A percentile compares a stretch with the other conserved stretches of the same genome.
These are phyloP conservation scores for Psilocybe subaeruginosa DNA, from an alignment of 768 basidiomycete genomes.

Conservation along the genomic window DNA sequence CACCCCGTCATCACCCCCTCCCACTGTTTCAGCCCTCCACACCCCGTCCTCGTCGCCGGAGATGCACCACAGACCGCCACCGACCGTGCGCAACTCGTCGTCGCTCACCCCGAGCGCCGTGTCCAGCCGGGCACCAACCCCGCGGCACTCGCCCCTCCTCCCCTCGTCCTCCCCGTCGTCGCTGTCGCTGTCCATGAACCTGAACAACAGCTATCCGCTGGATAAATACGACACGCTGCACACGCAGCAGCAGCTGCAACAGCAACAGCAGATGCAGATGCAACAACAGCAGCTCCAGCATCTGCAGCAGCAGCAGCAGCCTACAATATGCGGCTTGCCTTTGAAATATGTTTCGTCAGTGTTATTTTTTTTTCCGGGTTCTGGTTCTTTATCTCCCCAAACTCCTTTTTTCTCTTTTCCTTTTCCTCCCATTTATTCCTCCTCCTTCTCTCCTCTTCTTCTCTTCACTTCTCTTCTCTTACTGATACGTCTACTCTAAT, in stretches of 20 bases:
- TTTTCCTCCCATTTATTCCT: too few relatives aligned
- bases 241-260: conserved; percentile 27
- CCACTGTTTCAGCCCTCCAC: too few relatives aligned
- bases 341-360: conserved; percentile 83
- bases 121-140: conserved; percentile 35
- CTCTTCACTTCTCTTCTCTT: background rate
- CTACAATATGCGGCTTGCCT: conserved; percentile 70
- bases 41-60: too few relatives aligned
- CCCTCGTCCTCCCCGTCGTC: conserved; percentile 44
- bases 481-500: background rate
- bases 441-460: background rate
- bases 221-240: conserved; percentile 30
- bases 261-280: conserved; percentile 25
- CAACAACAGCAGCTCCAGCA: conserved; percentile 25
- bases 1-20: too few relatives aligned
- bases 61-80: conserved; percentile 67
- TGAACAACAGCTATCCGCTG: conserved; percentile 33
- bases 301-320: conserved; percentile 35
- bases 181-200: background rate
- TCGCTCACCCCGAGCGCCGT: conserved; percentile 38
- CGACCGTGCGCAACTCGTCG: conserved; percentile 54
- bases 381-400: background rate
- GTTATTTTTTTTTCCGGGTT: background rate
- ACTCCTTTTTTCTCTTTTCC: background rate
- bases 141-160: conserved; percentile 53